These are phyloP conservation scores for Leishmania gerbilli DNA, from an alignment of 208 protist genomes.

Conservation along the genomic window DNA sequence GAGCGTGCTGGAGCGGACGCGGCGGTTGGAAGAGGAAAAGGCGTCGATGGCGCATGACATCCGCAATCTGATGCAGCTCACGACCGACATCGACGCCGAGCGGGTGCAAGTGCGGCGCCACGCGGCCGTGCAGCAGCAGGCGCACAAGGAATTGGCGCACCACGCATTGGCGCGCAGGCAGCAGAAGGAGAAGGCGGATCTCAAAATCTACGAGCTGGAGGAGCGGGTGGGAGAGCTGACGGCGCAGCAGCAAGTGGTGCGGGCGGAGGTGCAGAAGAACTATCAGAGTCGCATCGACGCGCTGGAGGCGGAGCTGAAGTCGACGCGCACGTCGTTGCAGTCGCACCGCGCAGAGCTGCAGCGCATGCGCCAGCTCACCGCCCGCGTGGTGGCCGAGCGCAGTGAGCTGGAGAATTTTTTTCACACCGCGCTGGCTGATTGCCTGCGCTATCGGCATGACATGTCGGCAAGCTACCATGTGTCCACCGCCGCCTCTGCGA, in stretches of 20 bases:
- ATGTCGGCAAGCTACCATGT: slow-evolving; percentile 9
- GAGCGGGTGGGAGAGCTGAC: slow-evolving; percentile 43
- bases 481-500: slow-evolving; percentile 1
- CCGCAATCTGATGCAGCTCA: slow-evolving; percentile 67
- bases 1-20: slow-evolving; percentile 48
- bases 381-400: slow-evolving; percentile 60
- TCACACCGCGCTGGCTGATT: slow-evolving; percentile 68
- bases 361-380: slow-evolving; percentile 51
- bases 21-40: slow-evolving; percentile 56
- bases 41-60: slow-evolving; percentile 58
- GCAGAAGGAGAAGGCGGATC: slow-evolving; percentile 43
- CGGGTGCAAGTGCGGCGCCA: slow-evolving; percentile 43
- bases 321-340: slow-evolving; percentile 45
- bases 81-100: slow-evolving; percentile 50
- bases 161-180: slow-evolving; percentile 49
- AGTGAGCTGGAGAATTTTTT: slow-evolving; percentile 85
- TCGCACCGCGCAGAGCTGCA: slow-evolving; percentile 54
- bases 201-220: slow-evolving; percentile 67
- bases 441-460: slow-evolving; percentile 38
- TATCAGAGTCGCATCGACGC: slow-evolving; percentile 45
- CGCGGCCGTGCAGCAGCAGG: slow-evolving; percentile 50
- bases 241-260: slow-evolving; percentile 31
- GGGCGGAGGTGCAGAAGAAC: slow-evolving; percentile 28
- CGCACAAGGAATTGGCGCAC: slow-evolving; percentile 63
- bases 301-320: slow-evolving; percentile 53